phyloP scores from a whole-genome alignment of 148 eudicot genomes.

The Vaccinium darrowii region DNA sequence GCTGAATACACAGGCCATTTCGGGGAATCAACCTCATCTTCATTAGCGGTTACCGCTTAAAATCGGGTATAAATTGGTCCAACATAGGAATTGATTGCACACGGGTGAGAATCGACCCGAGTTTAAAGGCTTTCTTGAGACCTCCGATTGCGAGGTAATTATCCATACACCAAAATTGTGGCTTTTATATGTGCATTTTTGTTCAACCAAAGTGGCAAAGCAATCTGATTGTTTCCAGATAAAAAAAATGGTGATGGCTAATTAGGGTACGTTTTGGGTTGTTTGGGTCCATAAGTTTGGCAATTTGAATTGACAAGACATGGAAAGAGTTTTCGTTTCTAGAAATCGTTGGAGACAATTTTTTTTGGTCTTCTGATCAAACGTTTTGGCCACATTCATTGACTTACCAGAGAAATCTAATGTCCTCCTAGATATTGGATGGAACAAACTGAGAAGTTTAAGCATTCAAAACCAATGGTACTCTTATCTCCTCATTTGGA shows the following conservation, averaged over 20 bases:
- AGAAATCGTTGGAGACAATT: background rate
- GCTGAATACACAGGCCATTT: background rate
- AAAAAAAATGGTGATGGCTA: background rate
- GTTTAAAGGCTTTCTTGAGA: background rate
- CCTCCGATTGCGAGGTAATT: background rate
- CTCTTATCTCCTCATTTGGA: background rate
- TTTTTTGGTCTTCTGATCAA: background rate
- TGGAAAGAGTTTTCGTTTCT: background rate
- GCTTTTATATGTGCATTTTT: background rate
- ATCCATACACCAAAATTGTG: background rate
- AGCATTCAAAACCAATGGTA: background rate
- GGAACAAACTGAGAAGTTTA: constrained; percentile 11
- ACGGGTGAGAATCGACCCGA: background rate
- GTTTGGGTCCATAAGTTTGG: background rate
- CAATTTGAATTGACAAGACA: background rate
- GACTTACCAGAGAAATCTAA: background rate
- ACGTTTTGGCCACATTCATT: background rate
- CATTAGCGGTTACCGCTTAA: background rate
- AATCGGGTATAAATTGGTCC: background rate
- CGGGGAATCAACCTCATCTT: background rate
- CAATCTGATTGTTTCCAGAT: background rate
- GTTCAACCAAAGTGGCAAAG: background rate
- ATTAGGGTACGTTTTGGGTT: background rate
- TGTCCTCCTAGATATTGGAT: background rate
- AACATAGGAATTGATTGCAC: background rate